Evolutionary conservation across 345 rosid species (phyloP).

Genomic region (Gossypium thurberi): DNA sequence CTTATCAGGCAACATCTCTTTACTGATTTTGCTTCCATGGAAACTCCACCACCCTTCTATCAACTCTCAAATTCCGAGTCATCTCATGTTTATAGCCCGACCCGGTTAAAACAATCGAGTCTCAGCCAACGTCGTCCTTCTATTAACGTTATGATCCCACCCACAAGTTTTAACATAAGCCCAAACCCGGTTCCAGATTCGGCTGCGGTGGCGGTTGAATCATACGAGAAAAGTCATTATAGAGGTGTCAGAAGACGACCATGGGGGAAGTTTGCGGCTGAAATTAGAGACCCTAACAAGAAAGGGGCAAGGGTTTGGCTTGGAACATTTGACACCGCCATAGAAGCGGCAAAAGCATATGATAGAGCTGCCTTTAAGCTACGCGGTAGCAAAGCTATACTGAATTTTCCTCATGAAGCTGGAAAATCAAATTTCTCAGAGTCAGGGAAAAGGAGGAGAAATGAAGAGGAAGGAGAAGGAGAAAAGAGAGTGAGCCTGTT

Average conservation of each 20-base stretch:
- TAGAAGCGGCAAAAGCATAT: conserved; percentile 88
- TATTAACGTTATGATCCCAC: conserved; percentile 43
- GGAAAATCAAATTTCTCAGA: conserved; percentile 20
- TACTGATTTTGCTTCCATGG: conserved; percentile 42
- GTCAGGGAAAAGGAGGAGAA: conserved; percentile 40
- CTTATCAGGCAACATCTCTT: conserved; percentile 61
- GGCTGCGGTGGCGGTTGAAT: neutral
- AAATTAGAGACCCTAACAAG: conserved; percentile 78
- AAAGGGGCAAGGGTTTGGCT: conserved; percentile 90
- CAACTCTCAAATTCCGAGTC: neutral
- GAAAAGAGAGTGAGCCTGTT: neutral
- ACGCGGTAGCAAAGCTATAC: conserved; percentile 87
- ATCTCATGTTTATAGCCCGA: conserved; percentile 2
- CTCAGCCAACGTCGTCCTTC: conserved; percentile 62
- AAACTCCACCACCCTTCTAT: neutral
- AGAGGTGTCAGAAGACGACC: conserved; percentile 81
- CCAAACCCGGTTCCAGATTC: conserved; percentile 8
- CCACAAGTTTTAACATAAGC: conserved; percentile 14
- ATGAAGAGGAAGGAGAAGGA: conserved; percentile 18
- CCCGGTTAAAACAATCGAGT: conserved; percentile 25
- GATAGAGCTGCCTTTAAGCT: conserved; percentile 75
- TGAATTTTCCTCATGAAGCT: conserved; percentile 82
- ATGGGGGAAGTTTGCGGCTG: conserved; percentile 90
- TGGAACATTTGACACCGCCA: conserved; percentile 74
- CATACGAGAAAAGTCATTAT: conserved; percentile 47